phyloP scores from a whole-genome alignment of 176 grass and related monocot genomes.

The Ananas comosus region DNA sequence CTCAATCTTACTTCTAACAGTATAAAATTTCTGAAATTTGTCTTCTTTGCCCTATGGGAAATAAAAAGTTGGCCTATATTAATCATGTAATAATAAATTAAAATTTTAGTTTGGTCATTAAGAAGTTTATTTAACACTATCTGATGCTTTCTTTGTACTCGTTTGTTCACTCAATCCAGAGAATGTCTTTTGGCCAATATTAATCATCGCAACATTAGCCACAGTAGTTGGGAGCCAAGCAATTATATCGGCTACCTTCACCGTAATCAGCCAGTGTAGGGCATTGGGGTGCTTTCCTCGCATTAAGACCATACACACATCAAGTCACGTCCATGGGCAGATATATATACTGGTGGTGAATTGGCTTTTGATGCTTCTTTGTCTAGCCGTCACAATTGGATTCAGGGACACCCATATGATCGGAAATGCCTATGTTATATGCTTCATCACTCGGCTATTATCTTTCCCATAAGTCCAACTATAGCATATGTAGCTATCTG shows the following conservation, averaged over 20 bases:
- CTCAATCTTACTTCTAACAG: not conserved
- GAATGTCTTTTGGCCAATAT: constrained; percentile 62
- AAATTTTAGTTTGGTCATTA: not conserved
- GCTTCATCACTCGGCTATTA: not conserved
- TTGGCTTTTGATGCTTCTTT: constrained; percentile 63
- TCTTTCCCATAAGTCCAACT: not conserved
- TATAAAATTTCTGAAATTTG: no score
- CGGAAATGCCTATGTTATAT: constrained; percentile 68
- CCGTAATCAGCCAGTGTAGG: constrained; percentile 79
- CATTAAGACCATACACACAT: constrained; percentile 77
- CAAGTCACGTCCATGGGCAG: constrained; percentile 67
- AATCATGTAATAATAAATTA: not conserved
- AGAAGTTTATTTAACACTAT: not conserved
- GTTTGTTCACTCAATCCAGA: constrained; percentile 29
- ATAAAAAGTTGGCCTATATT: not conserved
- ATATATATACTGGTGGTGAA: constrained; percentile 93
- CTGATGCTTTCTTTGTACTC: not conserved
- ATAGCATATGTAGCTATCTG: no score
- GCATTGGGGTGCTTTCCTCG: constrained; percentile 77
- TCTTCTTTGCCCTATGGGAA: no score
- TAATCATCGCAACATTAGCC: constrained; percentile 71
- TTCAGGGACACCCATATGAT: constrained; percentile 75
- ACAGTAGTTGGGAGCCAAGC: constrained; percentile 82
- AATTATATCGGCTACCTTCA: constrained; percentile 79
- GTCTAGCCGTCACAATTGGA: constrained; percentile 53